Evolutionary conservation across 192 early-diverging fungal genomes (phyloP).

Genomic region (Linnemannia zychae): DNA sequence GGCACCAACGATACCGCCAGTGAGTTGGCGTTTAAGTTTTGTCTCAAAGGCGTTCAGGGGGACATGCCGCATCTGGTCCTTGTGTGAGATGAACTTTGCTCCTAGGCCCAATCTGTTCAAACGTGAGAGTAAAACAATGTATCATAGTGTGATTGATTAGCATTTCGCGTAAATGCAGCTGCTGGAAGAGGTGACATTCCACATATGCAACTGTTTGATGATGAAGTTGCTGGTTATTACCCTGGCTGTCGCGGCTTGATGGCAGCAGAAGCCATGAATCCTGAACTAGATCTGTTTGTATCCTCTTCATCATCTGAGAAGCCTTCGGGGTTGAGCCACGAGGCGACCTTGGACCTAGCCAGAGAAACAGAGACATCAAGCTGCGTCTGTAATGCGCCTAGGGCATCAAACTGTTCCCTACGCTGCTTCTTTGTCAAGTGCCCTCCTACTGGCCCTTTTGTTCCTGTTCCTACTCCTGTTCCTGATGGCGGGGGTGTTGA

Average conservation of each 20-base stretch:
- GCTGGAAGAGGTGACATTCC: not conserved
- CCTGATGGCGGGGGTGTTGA: slow-evolving; percentile 9
- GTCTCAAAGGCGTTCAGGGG: slow-evolving; percentile 53
- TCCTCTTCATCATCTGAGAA: slow-evolving; percentile 58
- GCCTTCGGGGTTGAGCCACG: slow-evolving; percentile 61
- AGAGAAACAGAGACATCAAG: slow-evolving; percentile 65
- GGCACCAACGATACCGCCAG: slow-evolving; percentile 30
- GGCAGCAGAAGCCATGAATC: slow-evolving; percentile 14
- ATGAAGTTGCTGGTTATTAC: too few species aligned
- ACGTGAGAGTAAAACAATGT: not conserved
- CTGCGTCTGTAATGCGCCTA: slow-evolving; percentile 63
- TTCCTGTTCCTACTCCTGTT: not conserved
- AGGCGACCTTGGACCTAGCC: slow-evolving; percentile 59
- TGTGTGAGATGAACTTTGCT: slow-evolving; percentile 66
- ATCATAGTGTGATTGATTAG: not conserved
- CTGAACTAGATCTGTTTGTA: not conserved
- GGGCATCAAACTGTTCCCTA: slow-evolving; percentile 58
- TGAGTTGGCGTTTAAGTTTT: slow-evolving; percentile 58
- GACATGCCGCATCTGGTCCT: slow-evolving; percentile 62
- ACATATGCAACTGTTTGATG: not conserved
- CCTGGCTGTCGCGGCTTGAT: slow-evolving; percentile 45
- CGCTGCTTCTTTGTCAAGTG: slow-evolving; percentile 56
- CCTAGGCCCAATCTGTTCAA: slow-evolving; percentile 62
- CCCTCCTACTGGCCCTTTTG: slow-evolving; percentile 20
- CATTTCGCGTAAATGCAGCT: too few species aligned